These are phyloP conservation scores for Cutaneotrichosporon spelunceum DNA, from an alignment of 1,284 basidiomycete genomes.

Conservation along the genomic window DNA sequence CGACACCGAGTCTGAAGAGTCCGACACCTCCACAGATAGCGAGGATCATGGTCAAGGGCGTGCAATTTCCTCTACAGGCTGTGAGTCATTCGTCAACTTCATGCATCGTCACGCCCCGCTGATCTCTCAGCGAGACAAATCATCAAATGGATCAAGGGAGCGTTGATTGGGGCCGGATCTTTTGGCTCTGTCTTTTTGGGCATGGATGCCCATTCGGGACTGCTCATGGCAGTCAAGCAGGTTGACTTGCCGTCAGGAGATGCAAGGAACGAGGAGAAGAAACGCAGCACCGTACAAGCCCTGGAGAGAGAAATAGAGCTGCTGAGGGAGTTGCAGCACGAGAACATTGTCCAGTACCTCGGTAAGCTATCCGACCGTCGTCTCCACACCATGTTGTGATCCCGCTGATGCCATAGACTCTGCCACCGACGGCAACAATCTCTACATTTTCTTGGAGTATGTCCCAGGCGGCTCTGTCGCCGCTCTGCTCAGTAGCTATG, in stretches of 20 bases:
- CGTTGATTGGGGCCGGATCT: constrained; percentile 93
- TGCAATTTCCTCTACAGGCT: constrained; percentile 62
- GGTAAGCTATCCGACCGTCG: constrained; percentile 57
- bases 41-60: constrained; percentile 56
- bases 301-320: constrained; percentile 95
- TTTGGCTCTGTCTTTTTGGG: constrained; percentile 95
- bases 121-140: constrained; percentile 57
- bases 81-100: constrained; percentile 50
- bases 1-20: constrained; percentile 41
- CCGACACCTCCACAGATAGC: constrained; percentile 37
- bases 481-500: constrained; percentile 86
- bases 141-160: constrained; percentile 98
- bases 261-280: constrained; percentile 85
- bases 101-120: constrained; percentile 9
- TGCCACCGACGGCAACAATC: constrained; percentile 76
- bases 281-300: constrained; percentile 91
- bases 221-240: constrained; percentile 99
- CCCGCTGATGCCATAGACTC: constrained; percentile 60
- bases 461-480: constrained; percentile 97
- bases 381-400: background rate
- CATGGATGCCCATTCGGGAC: constrained; percentile 90
- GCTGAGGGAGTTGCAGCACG: constrained; percentile 89
- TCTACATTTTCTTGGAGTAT: constrained; percentile 99
- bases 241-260: constrained; percentile 82
- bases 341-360: constrained; percentile 96